A percentile compares a stretch with the other conserved stretches of the same genome.
Evolutionary conservation across 805 yeast species (phyloP).

Genomic region (Wickerhamomyces strasburgensis): DNA sequence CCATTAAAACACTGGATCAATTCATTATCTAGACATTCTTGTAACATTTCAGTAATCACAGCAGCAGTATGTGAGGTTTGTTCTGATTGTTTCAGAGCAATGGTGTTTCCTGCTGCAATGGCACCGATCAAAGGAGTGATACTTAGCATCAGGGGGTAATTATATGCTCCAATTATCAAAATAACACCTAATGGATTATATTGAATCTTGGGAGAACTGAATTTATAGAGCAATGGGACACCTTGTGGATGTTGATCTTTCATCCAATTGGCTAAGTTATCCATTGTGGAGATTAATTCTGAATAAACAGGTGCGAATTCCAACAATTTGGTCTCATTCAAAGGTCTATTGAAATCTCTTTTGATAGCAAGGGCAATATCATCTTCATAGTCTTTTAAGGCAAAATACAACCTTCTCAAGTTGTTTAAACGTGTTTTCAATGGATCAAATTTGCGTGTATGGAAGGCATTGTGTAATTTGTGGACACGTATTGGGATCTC

Average conservation of each 20-base stretch:
- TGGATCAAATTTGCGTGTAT: slow-evolving; percentile 38
- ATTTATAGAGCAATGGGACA: slow-evolving; percentile 16
- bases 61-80: slow-evolving; percentile 55
- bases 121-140: slow-evolving; percentile 72
- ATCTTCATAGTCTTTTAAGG: slow-evolving; percentile 53
- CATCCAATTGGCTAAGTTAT: slow-evolving; percentile 55
- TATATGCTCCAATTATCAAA: slow-evolving; percentile 73
- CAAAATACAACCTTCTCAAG: slow-evolving; percentile 62
- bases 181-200: slow-evolving; percentile 56
- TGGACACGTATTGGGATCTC: slow-evolving; percentile 46
- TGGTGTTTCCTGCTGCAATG: slow-evolving; percentile 80
- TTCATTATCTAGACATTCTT: slow-evolving; percentile 48
- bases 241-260: slow-evolving; percentile 37
- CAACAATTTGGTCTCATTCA: slow-evolving; percentile 52
- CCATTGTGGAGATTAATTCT: slow-evolving; percentile 58
- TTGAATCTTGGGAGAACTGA: slow-evolving; percentile 14
- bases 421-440: slow-evolving; percentile 50
- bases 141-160: slow-evolving; percentile 66
- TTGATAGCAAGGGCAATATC: slow-evolving; percentile 51
- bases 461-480: slow-evolving; percentile 37
- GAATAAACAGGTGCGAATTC: slow-evolving; percentile 49
- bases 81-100: slow-evolving; percentile 50
- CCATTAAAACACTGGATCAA: slow-evolving; percentile 67
- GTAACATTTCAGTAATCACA: slow-evolving; percentile 52
- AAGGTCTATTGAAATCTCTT: slow-evolving; percentile 63